phyloP scores from a whole-genome alignment of 225 moss, liverwort and hornwort genomes.

The Marchantia paleacea region DNA sequence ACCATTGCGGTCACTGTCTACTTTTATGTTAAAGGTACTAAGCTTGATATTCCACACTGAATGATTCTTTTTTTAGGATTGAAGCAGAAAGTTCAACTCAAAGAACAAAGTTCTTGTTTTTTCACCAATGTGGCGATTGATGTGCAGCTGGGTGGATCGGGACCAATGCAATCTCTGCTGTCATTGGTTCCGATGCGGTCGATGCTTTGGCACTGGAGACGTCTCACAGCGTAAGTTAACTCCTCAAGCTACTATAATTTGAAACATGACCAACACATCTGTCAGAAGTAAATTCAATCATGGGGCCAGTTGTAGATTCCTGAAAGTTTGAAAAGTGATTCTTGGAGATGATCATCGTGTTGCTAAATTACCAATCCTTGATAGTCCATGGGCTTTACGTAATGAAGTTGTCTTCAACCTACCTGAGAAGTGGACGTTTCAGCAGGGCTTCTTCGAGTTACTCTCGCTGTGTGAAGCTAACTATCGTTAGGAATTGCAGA shows the following conservation, averaged over 20 bases:
- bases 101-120: not conserved
- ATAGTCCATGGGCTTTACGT: not conserved
- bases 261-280: no score
- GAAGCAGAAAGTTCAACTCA: not conserved
- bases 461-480: not conserved
- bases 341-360: not conserved
- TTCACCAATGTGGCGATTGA: not conserved
- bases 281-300: no score
- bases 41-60: not conserved
- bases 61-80: not conserved
- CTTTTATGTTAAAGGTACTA: slow-evolving; percentile 81
- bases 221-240: slow-evolving; percentile 32
- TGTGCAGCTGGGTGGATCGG: slow-evolving; percentile 94
- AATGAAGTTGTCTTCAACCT: not conserved
- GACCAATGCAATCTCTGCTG: slow-evolving; percentile 61
- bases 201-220: slow-evolving; percentile 57
- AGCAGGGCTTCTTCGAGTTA: not conserved
- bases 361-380: not conserved
- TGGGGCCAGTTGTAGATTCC: not conserved
- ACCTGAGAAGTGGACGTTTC: not conserved
- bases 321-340: not conserved
- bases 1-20: slow-evolving; percentile 69
- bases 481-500: slow-evolving; percentile 32
- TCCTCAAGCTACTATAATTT: not conserved
- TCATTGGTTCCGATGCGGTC: slow-evolving; percentile 62